Base-by-base conservation (phyloP, 2,329 filamentous ascomycete species). In the Ilyonectria sp. region DNA sequence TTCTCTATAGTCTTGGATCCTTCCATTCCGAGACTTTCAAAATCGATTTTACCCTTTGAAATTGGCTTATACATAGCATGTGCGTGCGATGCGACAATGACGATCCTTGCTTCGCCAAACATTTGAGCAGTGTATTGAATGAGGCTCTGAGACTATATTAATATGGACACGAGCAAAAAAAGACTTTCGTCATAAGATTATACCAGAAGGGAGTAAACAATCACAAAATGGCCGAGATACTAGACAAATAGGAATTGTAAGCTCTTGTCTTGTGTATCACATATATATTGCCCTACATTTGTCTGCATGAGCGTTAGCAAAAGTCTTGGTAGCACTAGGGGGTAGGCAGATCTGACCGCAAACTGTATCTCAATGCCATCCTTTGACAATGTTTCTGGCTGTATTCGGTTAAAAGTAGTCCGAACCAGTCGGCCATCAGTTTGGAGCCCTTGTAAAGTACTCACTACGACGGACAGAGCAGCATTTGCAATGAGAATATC, bases 31-130 rank as follows among this genome's bases (percentile, higher is more conserved):
- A 55, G 31, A 31, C 31, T 31, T 21, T 37, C 52, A 29, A 56
- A 44, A 29, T 56, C 53, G 19, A 56, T 21, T 23, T 23, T 56
- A 15, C 44, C 23, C 2, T 17, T 13, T 43, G 53, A 17, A n/a
- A 26, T 17, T 26, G 53, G 33, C 9, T 56, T 56, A 44, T 56
- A 56, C 53, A 56, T 56, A 6, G 53, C 53, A 44, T 56, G 53
- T 26, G 53, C 35, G 17, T 56, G 53, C 11, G 53, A 61, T 40
- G 37, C 29, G 33, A 52, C 49, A 52, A 71, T 71, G 37, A 55
- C 31, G 19, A 55, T 40, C 31, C 52, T 55, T 15, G 52, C 52
- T 17, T 55, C 52, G n/a, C 52, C 52, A 40, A 55, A 55, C 17
- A 2, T 13, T 55, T 19, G n/a, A 19, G 52, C 37, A 9, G 52